Conservation (phyloP, 2,329 filamentous ascomycete species). For the Talaromyces sp. region DNA sequence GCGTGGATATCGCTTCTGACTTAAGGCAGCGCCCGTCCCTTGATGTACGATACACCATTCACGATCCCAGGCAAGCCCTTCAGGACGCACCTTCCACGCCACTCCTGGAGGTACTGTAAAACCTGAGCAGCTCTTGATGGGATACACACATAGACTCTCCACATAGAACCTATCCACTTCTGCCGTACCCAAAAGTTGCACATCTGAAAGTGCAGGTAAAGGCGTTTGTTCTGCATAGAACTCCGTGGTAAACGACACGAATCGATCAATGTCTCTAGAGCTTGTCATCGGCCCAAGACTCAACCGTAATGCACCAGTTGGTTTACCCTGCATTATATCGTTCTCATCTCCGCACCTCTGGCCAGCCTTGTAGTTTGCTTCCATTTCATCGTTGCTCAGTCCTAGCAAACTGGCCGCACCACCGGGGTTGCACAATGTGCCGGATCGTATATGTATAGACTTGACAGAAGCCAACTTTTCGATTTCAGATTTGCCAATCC, state of each 20-base stretch:
- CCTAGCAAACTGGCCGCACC: conserved; percentile 72
- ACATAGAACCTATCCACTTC: conserved; percentile 48
- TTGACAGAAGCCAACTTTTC: conserved; percentile 80
- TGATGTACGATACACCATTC: conserved; percentile 94
- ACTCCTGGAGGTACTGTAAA: conserved; percentile 64
- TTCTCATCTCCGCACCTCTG: conserved; percentile 80
- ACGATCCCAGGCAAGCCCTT: conserved; percentile 89
- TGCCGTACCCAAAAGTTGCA: conserved; percentile 5
- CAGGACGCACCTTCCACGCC: conserved; percentile 73
- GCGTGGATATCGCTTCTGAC: conserved; percentile 80
- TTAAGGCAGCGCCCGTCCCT: conserved; percentile 79
- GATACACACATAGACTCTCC: conserved; percentile 73
- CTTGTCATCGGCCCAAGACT: conserved; percentile 92
- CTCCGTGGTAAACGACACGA: conserved; percentile 69
- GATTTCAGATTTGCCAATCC: conserved; percentile 78
- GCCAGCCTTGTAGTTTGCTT: conserved; percentile 77
- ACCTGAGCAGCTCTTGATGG: conserved; percentile 90
- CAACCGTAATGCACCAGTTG: conserved; percentile 79
- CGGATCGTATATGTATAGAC: conserved; percentile 80
- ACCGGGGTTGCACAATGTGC: conserved; percentile 88
- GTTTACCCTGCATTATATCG: conserved; percentile 78
- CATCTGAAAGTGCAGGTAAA: conserved; percentile 22
- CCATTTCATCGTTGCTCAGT: conserved; percentile 78
- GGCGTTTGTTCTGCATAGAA: conserved; percentile 56
- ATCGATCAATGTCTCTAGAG: conserved; percentile 66